A percentile compares a stretch with the other conserved stretches of the same genome.
These are phyloP conservation scores for Chenopodium formosanum DNA, from an alignment of 148 eudicot species.

Conservation along the genomic window DNA sequence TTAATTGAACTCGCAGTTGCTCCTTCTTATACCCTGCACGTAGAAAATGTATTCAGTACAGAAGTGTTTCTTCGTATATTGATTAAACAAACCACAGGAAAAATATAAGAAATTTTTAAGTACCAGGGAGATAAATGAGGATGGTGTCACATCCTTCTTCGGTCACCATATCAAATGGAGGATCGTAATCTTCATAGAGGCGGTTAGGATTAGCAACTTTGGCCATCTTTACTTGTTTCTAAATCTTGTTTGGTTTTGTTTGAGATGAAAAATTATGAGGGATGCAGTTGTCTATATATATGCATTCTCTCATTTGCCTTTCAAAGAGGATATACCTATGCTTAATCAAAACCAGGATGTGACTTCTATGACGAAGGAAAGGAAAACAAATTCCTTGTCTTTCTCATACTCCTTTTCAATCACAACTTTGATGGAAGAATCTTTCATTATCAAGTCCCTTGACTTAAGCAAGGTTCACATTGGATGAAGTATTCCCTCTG, in stretches of 20 bases:
- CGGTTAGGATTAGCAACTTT: constrained; percentile 24
- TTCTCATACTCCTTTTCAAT: constrained; percentile 15
- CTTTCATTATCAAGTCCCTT: constrained; percentile 8
- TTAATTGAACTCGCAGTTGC: constrained; percentile 51
- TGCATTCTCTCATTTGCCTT: constrained; percentile 16
- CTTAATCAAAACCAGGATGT: constrained; percentile 22
- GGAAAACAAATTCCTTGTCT: constrained; percentile 32
- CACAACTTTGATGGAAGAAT: constrained; percentile 23
- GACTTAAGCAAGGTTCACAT: constrained; percentile 13
- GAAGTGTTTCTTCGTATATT: neutral
- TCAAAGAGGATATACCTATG: constrained; percentile 28
- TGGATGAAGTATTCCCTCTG: neutral
- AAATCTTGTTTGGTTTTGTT: constrained; percentile 12
- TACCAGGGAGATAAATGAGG: constrained; percentile 62
- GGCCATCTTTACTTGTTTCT: constrained; percentile 19
- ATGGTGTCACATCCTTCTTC: constrained; percentile 56
- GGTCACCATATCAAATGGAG: constrained; percentile 35
- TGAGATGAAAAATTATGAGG: constrained; percentile 12
- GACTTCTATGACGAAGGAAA: constrained; percentile 30
- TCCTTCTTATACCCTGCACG: constrained; percentile 54
- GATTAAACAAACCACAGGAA: neutral
- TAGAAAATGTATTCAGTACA: neutral
- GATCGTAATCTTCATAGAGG: constrained; percentile 44
- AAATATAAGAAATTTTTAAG: neutral
- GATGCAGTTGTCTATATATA: constrained; percentile 20